These are phyloP conservation scores for Vaccinium macrocarpon DNA, from an alignment of 148 eudicot species.

Conservation along the genomic window DNA sequence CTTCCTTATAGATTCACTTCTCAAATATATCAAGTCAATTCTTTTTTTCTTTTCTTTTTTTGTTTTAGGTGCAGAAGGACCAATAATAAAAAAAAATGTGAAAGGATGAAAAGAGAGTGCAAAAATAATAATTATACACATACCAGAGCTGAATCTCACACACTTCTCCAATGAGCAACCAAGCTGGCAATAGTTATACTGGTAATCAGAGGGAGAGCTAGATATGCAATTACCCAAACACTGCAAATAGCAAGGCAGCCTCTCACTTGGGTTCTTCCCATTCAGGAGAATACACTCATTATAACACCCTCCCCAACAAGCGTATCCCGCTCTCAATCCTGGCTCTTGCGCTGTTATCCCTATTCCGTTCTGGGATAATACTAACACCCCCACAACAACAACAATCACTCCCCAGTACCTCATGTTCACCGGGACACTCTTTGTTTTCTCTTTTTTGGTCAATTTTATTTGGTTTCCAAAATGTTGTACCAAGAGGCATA, in stretches of 20 bases:
- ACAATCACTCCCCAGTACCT: conserved; percentile 3
- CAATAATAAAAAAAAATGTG: background rate
- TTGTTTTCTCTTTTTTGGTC: background rate
- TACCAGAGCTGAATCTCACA: conserved; percentile 10
- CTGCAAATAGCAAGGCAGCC: conserved; percentile 17
- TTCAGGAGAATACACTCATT: conserved; percentile 25
- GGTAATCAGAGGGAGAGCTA: background rate
- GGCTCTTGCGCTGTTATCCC: background rate
- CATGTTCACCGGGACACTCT: background rate
- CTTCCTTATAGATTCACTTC: too few relatives aligned
- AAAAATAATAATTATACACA: background rate
- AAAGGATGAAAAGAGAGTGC: background rate
- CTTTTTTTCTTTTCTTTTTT: too few relatives aligned
- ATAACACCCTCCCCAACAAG: conserved; percentile 40
- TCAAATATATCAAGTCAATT: too few relatives aligned
- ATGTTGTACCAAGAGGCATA: background rate
- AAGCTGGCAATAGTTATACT: conserved; percentile 26
- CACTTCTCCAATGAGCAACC: conserved; percentile 30
- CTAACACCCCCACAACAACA: background rate
- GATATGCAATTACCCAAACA: conserved; percentile 25
- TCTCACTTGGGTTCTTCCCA: background rate
- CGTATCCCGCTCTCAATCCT: conserved; percentile 3
- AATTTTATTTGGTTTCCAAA: too few relatives aligned
- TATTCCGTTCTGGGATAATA: background rate
- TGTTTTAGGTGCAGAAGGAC: too few relatives aligned